Percentiles rank a stretch among this genome's conserved stretches.
These are phyloP conservation scores for Chlorophyllum brunneum DNA, from an alignment of 768 basidiomycete genomes.

Conservation along the genomic window DNA sequence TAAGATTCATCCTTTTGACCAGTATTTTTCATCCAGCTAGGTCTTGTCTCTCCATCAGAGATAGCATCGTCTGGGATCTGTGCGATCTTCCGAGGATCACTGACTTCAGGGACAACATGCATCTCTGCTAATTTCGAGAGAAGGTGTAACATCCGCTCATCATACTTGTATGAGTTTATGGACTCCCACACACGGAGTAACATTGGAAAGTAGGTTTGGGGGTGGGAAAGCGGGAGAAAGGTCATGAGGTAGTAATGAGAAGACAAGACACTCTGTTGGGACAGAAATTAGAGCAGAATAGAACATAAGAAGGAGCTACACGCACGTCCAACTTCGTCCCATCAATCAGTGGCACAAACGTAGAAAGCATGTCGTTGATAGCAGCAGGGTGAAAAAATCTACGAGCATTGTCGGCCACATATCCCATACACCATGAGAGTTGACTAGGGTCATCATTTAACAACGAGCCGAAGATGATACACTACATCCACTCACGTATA, in stretches of 20 bases:
- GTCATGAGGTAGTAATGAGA: conserved; percentile 84
- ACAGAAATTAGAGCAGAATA: conserved; percentile 11
- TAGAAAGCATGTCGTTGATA: conserved; percentile 84
- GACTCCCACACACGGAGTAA: conserved; percentile 87
- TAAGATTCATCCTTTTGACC: conserved; percentile 18
- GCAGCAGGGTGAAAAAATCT: conserved; percentile 89
- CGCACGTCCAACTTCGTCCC: conserved; percentile 71
- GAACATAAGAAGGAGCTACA: conserved; percentile 12
- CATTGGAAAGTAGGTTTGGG: conserved; percentile 79
- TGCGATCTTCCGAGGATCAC: conserved; percentile 65
- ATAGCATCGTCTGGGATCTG: conserved; percentile 68
- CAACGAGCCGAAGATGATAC: background rate
- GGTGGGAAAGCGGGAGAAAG: conserved; percentile 82
- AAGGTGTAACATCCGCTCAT: conserved; percentile 87
- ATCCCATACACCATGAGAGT: conserved; percentile 75
- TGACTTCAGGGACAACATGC: conserved; percentile 75
- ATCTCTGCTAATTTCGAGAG: conserved; percentile 72
- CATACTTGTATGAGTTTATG: conserved; percentile 84
- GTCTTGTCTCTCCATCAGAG: conserved; percentile 59
- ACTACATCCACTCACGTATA: conserved; percentile 50
- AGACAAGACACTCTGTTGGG: conserved; percentile 60
- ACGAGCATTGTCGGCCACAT: conserved; percentile 61
- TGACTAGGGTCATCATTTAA: conserved; percentile 40
- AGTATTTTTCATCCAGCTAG: conserved; percentile 46
- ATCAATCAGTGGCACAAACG: conserved; percentile 76